A percentile compares a stretch with the other conserved stretches of the same genome.
These are phyloP conservation scores for Verticillium nubilum DNA, from an alignment of 2,329 filamentous ascomycete genomes.

Conservation along the genomic window DNA sequence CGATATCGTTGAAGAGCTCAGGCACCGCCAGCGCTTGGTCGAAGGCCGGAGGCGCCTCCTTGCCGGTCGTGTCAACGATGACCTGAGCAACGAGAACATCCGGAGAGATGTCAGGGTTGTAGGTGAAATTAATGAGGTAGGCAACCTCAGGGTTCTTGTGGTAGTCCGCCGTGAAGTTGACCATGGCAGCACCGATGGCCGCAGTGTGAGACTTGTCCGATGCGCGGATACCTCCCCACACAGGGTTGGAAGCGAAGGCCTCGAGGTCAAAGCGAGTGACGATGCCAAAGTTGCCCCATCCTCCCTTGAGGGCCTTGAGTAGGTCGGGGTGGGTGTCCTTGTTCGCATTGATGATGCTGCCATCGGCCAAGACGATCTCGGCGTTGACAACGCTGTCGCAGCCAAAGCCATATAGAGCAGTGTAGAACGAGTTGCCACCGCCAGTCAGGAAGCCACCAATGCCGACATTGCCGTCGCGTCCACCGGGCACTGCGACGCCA, in stretches of 20 bases:
- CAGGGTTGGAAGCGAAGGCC: conserved; percentile 14
- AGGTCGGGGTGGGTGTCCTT: conserved; percentile 29
- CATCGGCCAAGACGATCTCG: conserved; percentile 41
- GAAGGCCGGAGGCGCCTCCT: neutral
- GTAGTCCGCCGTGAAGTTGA: conserved; percentile 13
- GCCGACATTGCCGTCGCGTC: conserved; percentile 34
- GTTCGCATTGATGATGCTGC: conserved; percentile 36
- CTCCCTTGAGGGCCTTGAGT: conserved; percentile 36
- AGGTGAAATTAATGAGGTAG: conserved; percentile 14
- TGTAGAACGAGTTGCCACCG: conserved; percentile 44
- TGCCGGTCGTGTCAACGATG: conserved; percentile 7
- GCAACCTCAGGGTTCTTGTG: conserved; percentile 13
- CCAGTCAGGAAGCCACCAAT: conserved; percentile 39
- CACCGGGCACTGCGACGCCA: conserved; percentile 35
- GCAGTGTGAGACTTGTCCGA: conserved; percentile 11
- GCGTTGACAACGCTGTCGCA: conserved; percentile 39
- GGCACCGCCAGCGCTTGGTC: conserved; percentile 3
- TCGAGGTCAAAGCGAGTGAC: conserved; percentile 23
- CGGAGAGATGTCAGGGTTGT: conserved; percentile 8
- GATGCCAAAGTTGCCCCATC: conserved; percentile 35
- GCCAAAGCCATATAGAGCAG: conserved; percentile 35
- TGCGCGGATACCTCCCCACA: conserved; percentile 17
- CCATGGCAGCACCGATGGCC: conserved; percentile 5
- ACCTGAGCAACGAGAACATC: conserved; percentile 14
- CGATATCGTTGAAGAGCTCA: conserved; percentile 2